Base-by-base conservation (phyloP, 163 green algal species). In the Scenedesmus sp. region DNA sequence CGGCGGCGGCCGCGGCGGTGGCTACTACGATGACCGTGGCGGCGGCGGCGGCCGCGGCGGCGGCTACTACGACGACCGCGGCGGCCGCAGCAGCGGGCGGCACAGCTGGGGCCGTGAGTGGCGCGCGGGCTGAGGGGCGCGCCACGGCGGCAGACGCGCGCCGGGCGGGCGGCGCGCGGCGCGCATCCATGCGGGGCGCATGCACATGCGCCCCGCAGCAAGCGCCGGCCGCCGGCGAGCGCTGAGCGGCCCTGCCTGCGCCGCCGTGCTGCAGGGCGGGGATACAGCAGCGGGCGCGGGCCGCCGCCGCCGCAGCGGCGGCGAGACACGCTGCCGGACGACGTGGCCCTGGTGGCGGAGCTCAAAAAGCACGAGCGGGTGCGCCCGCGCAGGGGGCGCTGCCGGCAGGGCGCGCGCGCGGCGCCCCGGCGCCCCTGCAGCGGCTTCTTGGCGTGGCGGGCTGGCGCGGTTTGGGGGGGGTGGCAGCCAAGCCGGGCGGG, bases 301-400 rank as follows among this genome's bases (percentile, higher is more conserved):
- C 31, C 74, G 15, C 74, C 48, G 4, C 36, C 28, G n/a, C 53
- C 42, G 48, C 75, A 75, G 44, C 75, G 65, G 39, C 56, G 33
- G 54, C 75, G 48, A 10, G 67, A 75, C 31, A 36, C 54, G 5
- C 47, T 83, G 54, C 89, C 89, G 13, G 77, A 84, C 7, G 90
- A 94, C 78, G 77, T 94, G 4, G 76, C 87, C 36, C 85, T 86
- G 63, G 26, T 94, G 14, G 74, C 76, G 4, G 75, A 83, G 29
- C 80, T 93, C 3, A 87, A 87, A 65, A 86, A 86, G 15, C 89
- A 94, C 73, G 85, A 63, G 34, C 82, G 81, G 69, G 78, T 84
- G 31, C 57, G 91, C 24, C 4, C 28, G 2, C 51, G 57, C n/a
- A n/a, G n/a, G n/a, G n/a, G n/a, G n/a, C n/a, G n/a, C n/a, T n/a